A percentile compares a stretch with the other conserved stretches of the same genome.
Evolutionary conservation across 768 basidiomycete genomes (phyloP).

Genomic region (Melanogaster broomeanus): DNA sequence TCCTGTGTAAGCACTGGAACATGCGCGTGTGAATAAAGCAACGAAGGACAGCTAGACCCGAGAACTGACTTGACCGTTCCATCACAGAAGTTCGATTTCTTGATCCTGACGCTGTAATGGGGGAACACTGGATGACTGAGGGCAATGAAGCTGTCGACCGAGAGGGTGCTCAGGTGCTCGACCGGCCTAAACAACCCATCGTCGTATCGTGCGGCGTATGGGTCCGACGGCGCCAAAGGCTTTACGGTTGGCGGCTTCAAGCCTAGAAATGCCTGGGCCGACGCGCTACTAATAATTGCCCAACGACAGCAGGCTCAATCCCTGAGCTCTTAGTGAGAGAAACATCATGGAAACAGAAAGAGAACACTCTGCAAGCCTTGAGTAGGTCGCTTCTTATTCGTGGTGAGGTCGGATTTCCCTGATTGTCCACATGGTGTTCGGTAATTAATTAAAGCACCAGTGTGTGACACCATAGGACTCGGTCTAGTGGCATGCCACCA

Average conservation of each 20-base stretch:
- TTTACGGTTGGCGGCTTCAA: conserved; percentile 3
- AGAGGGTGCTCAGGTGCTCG: conserved; percentile 30
- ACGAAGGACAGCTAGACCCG: background rate
- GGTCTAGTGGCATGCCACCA: no score
- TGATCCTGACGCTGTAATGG: conserved; percentile 41
- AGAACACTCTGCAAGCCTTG: no score
- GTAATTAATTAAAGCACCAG: no score
- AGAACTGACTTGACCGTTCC: conserved; percentile 37
- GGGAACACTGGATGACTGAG: conserved; percentile 48
- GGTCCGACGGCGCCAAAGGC: conserved; percentile 2
- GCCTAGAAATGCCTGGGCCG: conserved; percentile 20
- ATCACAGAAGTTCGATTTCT: conserved; percentile 41
- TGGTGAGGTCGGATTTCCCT: no score
- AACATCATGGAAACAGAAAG: conserved; percentile 8
- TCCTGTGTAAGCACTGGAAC: conserved; percentile 56
- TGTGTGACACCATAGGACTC: no score
- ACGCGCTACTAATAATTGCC: conserved; percentile 13
- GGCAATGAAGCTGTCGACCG: conserved; percentile 36
- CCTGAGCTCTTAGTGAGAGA: background rate
- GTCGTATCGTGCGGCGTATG: conserved; percentile 20
- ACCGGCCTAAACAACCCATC: conserved; percentile 36
- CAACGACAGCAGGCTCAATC: conserved; percentile 18
- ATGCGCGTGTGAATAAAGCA: background rate
- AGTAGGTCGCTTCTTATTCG: no score
- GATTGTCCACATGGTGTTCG: no score